Conservation (phyloP, 495 filamentous ascomycete genomes). For the Penicillium ochrochloron region DNA sequence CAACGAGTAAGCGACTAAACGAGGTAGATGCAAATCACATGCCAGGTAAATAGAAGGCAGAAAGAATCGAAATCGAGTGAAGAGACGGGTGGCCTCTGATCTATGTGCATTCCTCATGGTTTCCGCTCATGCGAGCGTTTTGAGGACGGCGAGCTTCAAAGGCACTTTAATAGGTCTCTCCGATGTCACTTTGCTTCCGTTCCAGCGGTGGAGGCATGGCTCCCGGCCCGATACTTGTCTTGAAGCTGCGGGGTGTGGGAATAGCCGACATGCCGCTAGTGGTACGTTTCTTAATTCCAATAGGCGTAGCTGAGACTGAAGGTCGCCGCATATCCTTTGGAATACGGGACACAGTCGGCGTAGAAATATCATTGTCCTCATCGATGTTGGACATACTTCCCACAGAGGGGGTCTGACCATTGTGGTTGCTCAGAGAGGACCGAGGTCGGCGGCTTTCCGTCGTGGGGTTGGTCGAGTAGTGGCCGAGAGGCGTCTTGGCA, state of each 20-base stretch:
- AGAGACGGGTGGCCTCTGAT: neutral
- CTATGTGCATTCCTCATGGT: neutral
- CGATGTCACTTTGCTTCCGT: conserved; percentile 60
- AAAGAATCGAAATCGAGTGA: neutral
- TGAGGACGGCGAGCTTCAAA: neutral
- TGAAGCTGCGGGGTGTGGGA: conserved; percentile 54
- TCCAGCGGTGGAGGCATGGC: conserved; percentile 60
- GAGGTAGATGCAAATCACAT: conserved; percentile 6
- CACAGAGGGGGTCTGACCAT: conserved; percentile 35
- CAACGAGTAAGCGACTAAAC: conserved; percentile 6
- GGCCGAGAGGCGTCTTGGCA: conserved; percentile 65
- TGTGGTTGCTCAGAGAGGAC: conserved; percentile 52
- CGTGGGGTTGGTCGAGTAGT: conserved; percentile 51
- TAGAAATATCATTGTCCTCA: conserved; percentile 45
- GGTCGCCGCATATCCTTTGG: conserved; percentile 38
- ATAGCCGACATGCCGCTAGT: conserved; percentile 57
- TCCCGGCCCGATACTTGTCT: conserved; percentile 52
- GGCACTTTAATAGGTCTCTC: conserved; percentile 63
- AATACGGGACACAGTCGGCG: conserved; percentile 39
- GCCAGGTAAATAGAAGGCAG: neutral
- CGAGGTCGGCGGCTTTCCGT: conserved; percentile 53
- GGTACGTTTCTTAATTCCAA: conserved; percentile 52
- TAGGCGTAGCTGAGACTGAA: conserved; percentile 41
- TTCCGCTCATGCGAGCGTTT: neutral
- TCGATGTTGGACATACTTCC: conserved; percentile 51